Base-by-base conservation (phyloP, 495 filamentous ascomycete species). In the Penicillium cosmopolitanum region DNA sequence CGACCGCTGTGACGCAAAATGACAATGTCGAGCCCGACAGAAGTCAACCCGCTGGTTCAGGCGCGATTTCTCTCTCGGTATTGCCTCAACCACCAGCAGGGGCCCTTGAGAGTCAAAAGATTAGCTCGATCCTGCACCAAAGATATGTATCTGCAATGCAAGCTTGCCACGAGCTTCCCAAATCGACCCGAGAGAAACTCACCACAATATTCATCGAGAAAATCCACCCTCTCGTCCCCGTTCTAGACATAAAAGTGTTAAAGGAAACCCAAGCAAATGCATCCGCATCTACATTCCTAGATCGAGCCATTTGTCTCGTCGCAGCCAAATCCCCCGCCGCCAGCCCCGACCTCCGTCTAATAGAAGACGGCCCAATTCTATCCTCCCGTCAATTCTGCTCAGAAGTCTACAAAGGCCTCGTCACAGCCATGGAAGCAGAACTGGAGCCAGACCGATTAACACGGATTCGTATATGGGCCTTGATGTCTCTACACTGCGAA, bases 401-500 rank as follows among this genome's bases (percentile, higher is more conserved):
- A 15, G 61, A 74, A 25, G 35, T 82, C 51, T 75, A 79, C 58
- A 70, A 60, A 12, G 73, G 72, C 9, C 74, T 81, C 15, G 64
- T 67, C 6, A 64, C 67, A 18, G 72, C 77, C 8, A 69, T 82
- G 60, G 68, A 76, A 31, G 70, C 71, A 28, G 73, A 66, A 5
- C 55, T 80, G n/a, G 79, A 80, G 43, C 54, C 65, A 2, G 77
- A 80, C 50, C 71, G 79, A 9, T 56, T 79, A 33, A 79, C 71
- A 9, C 67, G 79, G n/a, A 77, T 81, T 18, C 75, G 76, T n/a
- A 57, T 77, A 16, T 63, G 80, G 43, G 75, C 77, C 11, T 53
- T 82, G 25, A 73, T 82, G 63, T 79, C 80, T 4, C 55, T 82
- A 7, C 77, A 80, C 48, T 75, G 69, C 43, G 77, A 80, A 47